A percentile compares a stretch with the other conserved stretches of the same genome.
Evolutionary conservation across 179 eudicot genomes (phyloP).

Genomic region (Spergularia azorica): DNA sequence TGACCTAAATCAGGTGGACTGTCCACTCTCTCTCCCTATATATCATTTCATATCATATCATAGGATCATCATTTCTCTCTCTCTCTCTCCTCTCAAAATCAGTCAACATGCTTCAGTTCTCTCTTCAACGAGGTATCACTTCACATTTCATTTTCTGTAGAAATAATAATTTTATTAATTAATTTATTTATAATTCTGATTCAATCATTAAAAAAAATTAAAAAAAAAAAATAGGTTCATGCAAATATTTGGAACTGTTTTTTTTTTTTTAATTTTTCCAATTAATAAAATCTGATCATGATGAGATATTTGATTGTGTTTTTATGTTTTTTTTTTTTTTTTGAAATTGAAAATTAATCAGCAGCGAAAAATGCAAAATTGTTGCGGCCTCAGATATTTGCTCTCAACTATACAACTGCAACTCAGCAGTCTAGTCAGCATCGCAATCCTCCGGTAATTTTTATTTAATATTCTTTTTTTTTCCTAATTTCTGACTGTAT

Average conservation of each 20-base stretch:
- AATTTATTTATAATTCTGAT: too few species aligned
- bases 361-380: conserved; percentile 33
- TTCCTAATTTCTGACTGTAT: neutral
- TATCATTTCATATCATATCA: too few species aligned
- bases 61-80: neutral
- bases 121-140: conserved; percentile 46
- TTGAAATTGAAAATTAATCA: neutral
- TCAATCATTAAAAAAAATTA: too few species aligned
- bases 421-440: conserved; percentile 32
- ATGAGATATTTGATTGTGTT: neutral
- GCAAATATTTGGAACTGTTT: neutral
- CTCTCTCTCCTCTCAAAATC: conserved; percentile 10
- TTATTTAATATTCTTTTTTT: neutral
- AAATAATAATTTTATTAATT: too few species aligned
- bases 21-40: too few species aligned
- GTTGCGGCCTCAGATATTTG: conserved; percentile 35
- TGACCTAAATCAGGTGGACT: too few species aligned
- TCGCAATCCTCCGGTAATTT: conserved; percentile 31
- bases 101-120: conserved; percentile 41
- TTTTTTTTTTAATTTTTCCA: neutral
- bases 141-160: neutral
- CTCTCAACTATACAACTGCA: conserved; percentile 42
- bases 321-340: neutral
- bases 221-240: neutral
- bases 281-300: neutral